Base-by-base conservation (phyloP, 2,329 filamentous ascomycete genomes). In the Scedosporium boydii region DNA sequence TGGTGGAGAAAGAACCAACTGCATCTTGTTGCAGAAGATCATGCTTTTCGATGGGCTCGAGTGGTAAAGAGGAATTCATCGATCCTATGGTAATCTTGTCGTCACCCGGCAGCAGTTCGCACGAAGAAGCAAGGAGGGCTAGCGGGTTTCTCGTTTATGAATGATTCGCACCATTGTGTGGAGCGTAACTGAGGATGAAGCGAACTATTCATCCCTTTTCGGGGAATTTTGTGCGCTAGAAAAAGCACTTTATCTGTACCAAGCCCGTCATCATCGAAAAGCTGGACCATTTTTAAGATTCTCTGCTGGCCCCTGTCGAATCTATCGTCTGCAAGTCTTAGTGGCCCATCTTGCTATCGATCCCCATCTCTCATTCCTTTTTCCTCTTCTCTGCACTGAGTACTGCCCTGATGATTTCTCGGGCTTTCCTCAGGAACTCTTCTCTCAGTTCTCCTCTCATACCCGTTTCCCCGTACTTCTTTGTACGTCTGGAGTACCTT, bases 241-340 rank as follows among this genome's bases (percentile, higher is more conserved):
- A 48, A 48, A 48, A 48, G 44, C 44, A 48, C n/a, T 48, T 21
- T 48, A 27, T 18, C 51, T 55, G 51, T 16, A 26, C 21, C 21
- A 55, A 55, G 51, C 21, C 51, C 51, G 51, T 55, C 51, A 55
- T 55, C 12, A 26, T 55, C 34, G 23, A 7, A 7, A 26, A 55
- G 51, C 51, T 27, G 51, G 51, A 23, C 12, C 18, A n/a, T 23
- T 27, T 23, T 23, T 23, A 18, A 23, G 18, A 23, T 55, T 14
- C 12, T 23, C 51, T 55, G 5, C 51, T 38, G 34, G 34, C 34
- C 21, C 21, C 23, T 26, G 48, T 21, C 48, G 48, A 53, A 53
- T 53, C 48, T 55, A 55, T 55, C 12, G 51, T 27, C n/a, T 55
- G 51, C 51, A 55, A 27, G 51, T 55, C 51, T 55, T 55, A 55